Percentiles rank a stretch among this genome's conserved stretches.
Conservation (phyloP, 441 rosid species). For the Syzygium malaccense region DNA sequence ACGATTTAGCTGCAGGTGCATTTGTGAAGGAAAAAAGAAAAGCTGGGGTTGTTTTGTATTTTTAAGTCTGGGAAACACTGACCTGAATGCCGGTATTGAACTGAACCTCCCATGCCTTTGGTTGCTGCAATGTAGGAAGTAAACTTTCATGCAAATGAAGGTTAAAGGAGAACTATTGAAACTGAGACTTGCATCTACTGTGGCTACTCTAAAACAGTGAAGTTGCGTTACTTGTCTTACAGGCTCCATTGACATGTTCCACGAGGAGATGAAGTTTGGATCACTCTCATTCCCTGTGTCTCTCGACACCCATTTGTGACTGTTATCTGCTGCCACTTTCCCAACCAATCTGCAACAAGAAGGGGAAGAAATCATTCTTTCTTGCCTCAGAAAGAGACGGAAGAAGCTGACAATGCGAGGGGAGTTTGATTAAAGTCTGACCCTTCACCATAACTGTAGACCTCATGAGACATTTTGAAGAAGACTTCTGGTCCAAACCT, state of each 20-base stretch:
- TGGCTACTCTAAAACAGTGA: neutral
- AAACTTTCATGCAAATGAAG: neutral
- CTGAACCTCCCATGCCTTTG: slow-evolving; percentile 63
- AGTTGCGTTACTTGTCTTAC: slow-evolving; percentile 28
- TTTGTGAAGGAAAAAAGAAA: neutral
- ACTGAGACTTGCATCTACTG: neutral
- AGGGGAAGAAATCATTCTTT: neutral
- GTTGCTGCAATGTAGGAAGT: slow-evolving; percentile 30
- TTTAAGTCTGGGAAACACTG: neutral
- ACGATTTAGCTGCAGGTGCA: neutral
- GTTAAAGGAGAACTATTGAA: neutral
- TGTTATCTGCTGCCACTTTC: slow-evolving; percentile 67
- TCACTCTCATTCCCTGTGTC: slow-evolving; percentile 39
- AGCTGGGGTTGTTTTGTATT: neutral
- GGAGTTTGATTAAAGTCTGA: slow-evolving; percentile 8
- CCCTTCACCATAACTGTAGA: slow-evolving; percentile 74
- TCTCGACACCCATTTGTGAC: slow-evolving; percentile 62
- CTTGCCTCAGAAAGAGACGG: neutral
- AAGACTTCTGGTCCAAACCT: slow-evolving; percentile 60
- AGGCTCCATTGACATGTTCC: slow-evolving; percentile 49
- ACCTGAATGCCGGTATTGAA: slow-evolving; percentile 76
- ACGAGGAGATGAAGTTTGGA: slow-evolving; percentile 33
- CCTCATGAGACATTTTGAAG: slow-evolving; percentile 80
- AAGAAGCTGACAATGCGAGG: neutral
- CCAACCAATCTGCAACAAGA: slow-evolving; percentile 46